These are phyloP conservation scores for Pseudogymnoascus sp. DNA, from an alignment of 2,329 filamentous ascomycete species.

Conservation along the genomic window DNA sequence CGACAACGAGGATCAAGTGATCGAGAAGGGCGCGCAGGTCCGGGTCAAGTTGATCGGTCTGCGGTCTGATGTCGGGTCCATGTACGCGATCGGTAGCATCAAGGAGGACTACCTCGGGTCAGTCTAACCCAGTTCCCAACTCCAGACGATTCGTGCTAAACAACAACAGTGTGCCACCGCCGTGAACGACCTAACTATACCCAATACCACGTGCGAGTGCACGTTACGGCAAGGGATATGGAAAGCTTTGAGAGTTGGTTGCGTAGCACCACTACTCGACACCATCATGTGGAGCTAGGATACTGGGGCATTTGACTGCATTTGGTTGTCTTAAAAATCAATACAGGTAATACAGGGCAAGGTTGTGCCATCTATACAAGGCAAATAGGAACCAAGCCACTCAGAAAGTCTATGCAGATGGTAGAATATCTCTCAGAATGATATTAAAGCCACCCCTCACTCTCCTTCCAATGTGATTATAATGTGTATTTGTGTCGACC, in stretches of 20 bases:
- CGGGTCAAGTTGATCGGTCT: slow-evolving; percentile 92
- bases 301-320: background rate
- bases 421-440: slow-evolving; percentile 2
- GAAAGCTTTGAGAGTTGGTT: background rate
- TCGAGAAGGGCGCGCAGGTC: slow-evolving; percentile 88
- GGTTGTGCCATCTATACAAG: slow-evolving; percentile 4
- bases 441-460: background rate
- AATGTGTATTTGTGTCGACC: background rate
- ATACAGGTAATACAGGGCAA: background rate
- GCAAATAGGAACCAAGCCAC: slow-evolving; percentile 1
- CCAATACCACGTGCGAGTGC: slow-evolving; percentile 1
- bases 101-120: slow-evolving; percentile 73
- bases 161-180: slow-evolving; percentile 4
- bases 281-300: background rate
- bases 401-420: background rate
- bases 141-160: background rate
- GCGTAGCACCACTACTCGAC: background rate
- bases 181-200: background rate
- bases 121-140: slow-evolving; percentile 15
- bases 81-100: slow-evolving; percentile 96
- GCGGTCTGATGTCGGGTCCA: slow-evolving; percentile 84
- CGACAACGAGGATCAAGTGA: slow-evolving; percentile 86
- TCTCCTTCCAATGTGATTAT: background rate
- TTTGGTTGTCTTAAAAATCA: background rate
- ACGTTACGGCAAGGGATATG: background rate